Evolutionary conservation across 169 alveolate species (phyloP).

Genomic region (Plasmodium coatneyi): DNA sequence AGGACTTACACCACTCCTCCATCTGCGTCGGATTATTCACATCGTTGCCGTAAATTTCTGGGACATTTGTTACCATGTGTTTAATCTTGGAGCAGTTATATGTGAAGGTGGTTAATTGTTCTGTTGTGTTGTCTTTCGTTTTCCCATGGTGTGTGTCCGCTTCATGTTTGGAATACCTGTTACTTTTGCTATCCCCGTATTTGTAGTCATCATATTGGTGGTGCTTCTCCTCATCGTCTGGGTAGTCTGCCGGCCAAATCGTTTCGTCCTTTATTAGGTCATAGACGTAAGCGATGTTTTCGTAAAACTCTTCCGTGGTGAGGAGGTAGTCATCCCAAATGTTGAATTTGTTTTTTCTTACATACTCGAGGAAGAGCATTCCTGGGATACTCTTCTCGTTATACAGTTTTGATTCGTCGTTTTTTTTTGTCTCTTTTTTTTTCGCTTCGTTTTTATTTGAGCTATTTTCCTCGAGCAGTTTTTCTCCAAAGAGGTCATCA

Average conservation of each 20-base stretch:
- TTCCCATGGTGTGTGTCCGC: slow-evolving; percentile 13
- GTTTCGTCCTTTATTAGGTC: slow-evolving; percentile 70
- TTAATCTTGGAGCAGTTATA: slow-evolving; percentile 53
- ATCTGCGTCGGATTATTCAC: slow-evolving; percentile 77
- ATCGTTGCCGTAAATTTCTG: slow-evolving; percentile 70
- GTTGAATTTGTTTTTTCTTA: slow-evolving; percentile 67
- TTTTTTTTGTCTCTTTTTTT: neutral
- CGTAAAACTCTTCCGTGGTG: slow-evolving; percentile 75
- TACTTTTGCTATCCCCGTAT: neutral
- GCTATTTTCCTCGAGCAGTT: slow-evolving; percentile 8
- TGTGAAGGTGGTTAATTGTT: slow-evolving; percentile 17
- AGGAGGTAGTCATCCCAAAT: slow-evolving; percentile 70
- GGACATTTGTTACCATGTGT: slow-evolving; percentile 57
- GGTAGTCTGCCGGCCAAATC: slow-evolving; percentile 58
- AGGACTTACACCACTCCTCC: slow-evolving; percentile 81
- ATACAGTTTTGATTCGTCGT: neutral
- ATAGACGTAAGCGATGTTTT: slow-evolving; percentile 76
- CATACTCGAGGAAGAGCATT: slow-evolving; percentile 36
- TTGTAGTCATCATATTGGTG: neutral
- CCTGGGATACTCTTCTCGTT: slow-evolving; percentile 41
- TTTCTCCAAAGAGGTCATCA: slow-evolving; percentile 67
- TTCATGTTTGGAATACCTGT: neutral
- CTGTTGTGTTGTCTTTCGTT: neutral
- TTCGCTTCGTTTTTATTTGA: neutral
- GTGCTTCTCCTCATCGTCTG: slow-evolving; percentile 26